These are phyloP conservation scores for Anthracocystis walkeri DNA, from an alignment of 1,284 basidiomycete genomes.

Conservation along the genomic window DNA sequence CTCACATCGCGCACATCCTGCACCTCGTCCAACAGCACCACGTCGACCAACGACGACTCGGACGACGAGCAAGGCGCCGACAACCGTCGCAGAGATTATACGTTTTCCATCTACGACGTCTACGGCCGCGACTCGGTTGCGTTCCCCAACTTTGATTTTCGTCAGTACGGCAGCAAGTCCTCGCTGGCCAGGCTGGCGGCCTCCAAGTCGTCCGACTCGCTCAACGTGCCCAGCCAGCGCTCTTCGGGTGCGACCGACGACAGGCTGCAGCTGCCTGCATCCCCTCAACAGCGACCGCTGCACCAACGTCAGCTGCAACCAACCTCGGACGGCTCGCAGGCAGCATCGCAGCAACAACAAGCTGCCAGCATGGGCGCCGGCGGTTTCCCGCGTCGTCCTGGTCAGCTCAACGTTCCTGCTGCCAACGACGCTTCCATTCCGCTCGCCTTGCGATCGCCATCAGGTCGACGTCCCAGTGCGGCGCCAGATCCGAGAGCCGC, in stretches of 20 bases:
- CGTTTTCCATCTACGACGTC: slow-evolving; percentile 66
- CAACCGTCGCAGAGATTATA: slow-evolving; percentile 54
- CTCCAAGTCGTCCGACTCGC: slow-evolving; percentile 45
- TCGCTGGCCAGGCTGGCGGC: slow-evolving; percentile 40
- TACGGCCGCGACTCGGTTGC: slow-evolving; percentile 66
- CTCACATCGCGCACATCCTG: slow-evolving; percentile 32
- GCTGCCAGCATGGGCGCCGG: background rate
- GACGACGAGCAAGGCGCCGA: slow-evolving; percentile 49
- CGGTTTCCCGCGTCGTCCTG: slow-evolving; percentile 25
- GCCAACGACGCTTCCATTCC: slow-evolving; percentile 39
- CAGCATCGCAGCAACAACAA: slow-evolving; percentile 9
- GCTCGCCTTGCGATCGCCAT: slow-evolving; percentile 49
- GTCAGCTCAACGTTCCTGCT: slow-evolving; percentile 33
- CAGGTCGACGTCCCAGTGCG: slow-evolving; percentile 55
- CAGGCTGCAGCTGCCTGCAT: slow-evolving; percentile 26
- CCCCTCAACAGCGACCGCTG: slow-evolving; percentile 31
- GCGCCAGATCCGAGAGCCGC: slow-evolving; percentile 53
- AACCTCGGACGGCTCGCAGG: background rate
- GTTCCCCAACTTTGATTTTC: slow-evolving; percentile 64
- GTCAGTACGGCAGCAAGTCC: slow-evolving; percentile 45
- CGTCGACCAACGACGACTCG: slow-evolving; percentile 56
- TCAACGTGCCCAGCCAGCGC: slow-evolving; percentile 30
- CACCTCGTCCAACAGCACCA: slow-evolving; percentile 49
- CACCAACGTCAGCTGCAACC: slow-evolving; percentile 12
- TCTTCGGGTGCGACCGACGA: slow-evolving; percentile 28